phyloP scores from a whole-genome alignment of 768 basidiomycete genomes.

The Rhodotorula diobovata region DNA sequence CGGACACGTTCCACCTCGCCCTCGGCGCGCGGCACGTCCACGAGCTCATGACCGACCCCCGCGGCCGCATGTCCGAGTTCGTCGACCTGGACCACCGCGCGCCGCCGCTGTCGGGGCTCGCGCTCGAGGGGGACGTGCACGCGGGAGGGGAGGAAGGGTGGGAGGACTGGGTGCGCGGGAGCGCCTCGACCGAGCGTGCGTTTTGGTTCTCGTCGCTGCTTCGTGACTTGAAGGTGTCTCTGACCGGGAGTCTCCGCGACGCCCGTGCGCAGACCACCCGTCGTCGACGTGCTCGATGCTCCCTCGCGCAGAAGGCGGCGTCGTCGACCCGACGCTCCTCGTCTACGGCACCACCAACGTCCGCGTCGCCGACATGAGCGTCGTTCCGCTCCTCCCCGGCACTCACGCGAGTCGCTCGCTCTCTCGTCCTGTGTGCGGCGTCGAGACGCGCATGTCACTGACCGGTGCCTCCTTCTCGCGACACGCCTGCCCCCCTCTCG shows the following conservation, averaged over 20 bases:
- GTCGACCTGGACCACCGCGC: not conserved
- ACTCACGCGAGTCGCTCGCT: conserved; percentile 5
- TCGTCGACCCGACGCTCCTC: conserved; percentile 57
- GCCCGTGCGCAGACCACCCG: conserved; percentile 9
- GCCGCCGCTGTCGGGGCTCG: not conserved
- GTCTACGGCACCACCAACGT: conserved; percentile 61
- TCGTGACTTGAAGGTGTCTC: not conserved
- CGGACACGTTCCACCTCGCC: conserved; percentile 4
- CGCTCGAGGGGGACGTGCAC: not conserved
- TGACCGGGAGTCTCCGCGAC: too few relatives aligned
- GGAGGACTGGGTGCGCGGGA: not conserved
- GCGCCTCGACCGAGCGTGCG: not conserved
- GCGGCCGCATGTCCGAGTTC: not conserved
- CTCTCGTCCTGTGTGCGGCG: too few relatives aligned
- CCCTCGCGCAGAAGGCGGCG: conserved; percentile 47
- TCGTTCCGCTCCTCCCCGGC: conserved; percentile 14
- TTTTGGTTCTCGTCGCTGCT: not conserved
- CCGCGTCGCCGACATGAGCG: conserved; percentile 58
- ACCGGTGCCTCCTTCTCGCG: not conserved
- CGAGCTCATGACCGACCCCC: not conserved
- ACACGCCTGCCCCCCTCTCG: not conserved
- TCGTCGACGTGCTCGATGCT: conserved; percentile 57
- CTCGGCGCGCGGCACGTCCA: conserved; percentile 1
- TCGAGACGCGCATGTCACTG: not conserved
- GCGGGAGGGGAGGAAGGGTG: conserved; percentile 1